A percentile compares a stretch with the other conserved stretches of the same genome.
Evolutionary conservation across 1,284 basidiomycete genomes (phyloP).

Genomic region (Gymnopus androsaceus): DNA sequence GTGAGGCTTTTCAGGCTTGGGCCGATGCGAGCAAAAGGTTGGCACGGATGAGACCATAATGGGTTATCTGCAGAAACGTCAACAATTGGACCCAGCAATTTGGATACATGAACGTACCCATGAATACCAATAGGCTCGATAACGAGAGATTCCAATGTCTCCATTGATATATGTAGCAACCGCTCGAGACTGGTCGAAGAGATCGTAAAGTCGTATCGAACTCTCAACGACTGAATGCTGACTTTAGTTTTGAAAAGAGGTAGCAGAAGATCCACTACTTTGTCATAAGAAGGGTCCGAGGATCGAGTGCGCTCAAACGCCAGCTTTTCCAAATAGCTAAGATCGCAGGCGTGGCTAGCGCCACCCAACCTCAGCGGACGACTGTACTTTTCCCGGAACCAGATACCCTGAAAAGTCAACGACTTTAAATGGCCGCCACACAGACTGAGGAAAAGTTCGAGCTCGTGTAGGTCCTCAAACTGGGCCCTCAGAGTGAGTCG

Average conservation of each 20-base stretch:
- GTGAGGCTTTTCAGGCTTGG: neutral
- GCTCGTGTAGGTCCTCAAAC: conserved; percentile 9
- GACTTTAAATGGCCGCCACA: conserved; percentile 1
- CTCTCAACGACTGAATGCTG: neutral
- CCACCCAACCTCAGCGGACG: conserved; percentile 1
- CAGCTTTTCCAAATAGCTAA: neutral
- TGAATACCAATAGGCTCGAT: conserved; percentile 10
- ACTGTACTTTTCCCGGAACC: conserved; percentile 1
- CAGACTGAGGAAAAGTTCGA: conserved; percentile 4
- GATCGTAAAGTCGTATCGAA: conserved; percentile 11
- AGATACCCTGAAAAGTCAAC: conserved; percentile 11
- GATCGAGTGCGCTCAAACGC: conserved; percentile 1
- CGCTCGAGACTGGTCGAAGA: conserved; percentile 5
- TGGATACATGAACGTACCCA: neutral
- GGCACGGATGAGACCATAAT: conserved; percentile 5
- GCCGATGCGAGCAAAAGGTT: conserved; percentile 6
- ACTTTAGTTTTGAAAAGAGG: neutral
- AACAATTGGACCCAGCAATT: neutral
- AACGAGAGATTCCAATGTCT: conserved; percentile 1
- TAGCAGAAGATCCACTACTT: conserved; percentile 7
- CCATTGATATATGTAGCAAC: neutral
- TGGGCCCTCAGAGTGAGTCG: conserved; percentile 6
- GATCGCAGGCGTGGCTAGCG: neutral
- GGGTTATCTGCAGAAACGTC: neutral
- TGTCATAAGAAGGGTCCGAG: conserved; percentile 1